Conservation (phyloP, 768 basidiomycete species). For the Calocera viscosa region DNA sequence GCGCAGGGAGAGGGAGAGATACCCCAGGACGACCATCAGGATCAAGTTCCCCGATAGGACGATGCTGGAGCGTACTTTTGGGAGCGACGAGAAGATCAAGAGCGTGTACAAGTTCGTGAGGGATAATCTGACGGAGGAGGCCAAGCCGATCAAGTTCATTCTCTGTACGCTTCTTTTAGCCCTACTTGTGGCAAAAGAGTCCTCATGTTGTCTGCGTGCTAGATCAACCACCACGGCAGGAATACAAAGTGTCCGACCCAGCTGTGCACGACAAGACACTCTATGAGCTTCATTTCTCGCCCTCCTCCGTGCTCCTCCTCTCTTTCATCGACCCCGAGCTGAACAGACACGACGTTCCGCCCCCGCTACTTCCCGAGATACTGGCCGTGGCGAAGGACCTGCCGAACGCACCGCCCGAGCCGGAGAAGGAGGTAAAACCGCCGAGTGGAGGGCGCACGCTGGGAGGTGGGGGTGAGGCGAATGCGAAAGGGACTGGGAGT, state of each 20-base stretch:
- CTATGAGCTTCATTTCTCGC: slow-evolving; percentile 59
- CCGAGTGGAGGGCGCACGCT: slow-evolving; percentile 1
- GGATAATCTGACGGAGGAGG: slow-evolving; percentile 54
- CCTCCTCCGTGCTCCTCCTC: slow-evolving; percentile 64
- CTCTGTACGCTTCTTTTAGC: slow-evolving; percentile 45
- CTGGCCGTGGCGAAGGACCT: slow-evolving; percentile 51
- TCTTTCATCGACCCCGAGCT: slow-evolving; percentile 59
- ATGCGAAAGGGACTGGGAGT: slow-evolving; percentile 1
- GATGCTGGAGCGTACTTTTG: slow-evolving; percentile 65
- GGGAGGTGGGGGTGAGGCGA: not conserved
- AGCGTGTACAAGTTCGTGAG: slow-evolving; percentile 78
- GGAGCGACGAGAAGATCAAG: slow-evolving; percentile 66
- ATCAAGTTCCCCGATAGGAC: slow-evolving; percentile 70
- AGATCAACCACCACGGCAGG: slow-evolving; percentile 81
- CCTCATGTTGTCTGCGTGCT: not conserved
- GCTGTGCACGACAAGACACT: slow-evolving; percentile 55
- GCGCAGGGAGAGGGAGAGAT: slow-evolving; percentile 39
- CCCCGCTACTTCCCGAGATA: slow-evolving; percentile 51
- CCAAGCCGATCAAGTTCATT: slow-evolving; percentile 67
- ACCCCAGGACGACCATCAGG: slow-evolving; percentile 60
- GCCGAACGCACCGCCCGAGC: slow-evolving; percentile 40
- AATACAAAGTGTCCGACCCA: slow-evolving; percentile 70
- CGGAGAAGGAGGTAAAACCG: slow-evolving; percentile 14
- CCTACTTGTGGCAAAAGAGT: not conserved
- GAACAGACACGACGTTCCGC: slow-evolving; percentile 47